Conservation (phyloP, 306 rosid species). For the Morella rubra region DNA sequence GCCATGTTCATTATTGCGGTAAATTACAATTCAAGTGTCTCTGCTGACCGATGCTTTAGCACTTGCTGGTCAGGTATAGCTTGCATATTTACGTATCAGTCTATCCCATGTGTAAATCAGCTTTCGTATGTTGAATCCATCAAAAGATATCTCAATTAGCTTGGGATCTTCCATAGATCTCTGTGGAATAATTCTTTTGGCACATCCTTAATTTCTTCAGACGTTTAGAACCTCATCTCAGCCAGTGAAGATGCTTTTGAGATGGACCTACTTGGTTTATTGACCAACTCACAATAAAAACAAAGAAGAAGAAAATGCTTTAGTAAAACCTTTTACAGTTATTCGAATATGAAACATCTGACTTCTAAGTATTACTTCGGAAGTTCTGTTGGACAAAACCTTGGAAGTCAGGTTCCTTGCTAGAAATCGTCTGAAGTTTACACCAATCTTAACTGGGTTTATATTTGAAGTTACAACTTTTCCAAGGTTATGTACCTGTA, state of each 20-base stretch:
- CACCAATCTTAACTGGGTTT: background rate
- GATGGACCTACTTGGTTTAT: background rate
- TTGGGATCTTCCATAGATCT: slow-evolving; percentile 2
- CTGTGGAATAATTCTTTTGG: slow-evolving; percentile 16
- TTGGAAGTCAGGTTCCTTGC: background rate
- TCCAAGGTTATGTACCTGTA: background rate
- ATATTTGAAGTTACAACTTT: background rate
- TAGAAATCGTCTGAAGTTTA: background rate
- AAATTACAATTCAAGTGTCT: no score
- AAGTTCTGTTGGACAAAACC: background rate
- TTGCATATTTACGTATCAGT: slow-evolving; percentile 8
- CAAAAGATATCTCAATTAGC: slow-evolving; percentile 13
- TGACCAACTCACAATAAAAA: background rate
- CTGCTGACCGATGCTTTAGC: slow-evolving; percentile 93
- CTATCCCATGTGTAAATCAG: slow-evolving; percentile 9
- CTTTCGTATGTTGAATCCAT: background rate
- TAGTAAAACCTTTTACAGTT: background rate
- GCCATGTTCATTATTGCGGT: no score
- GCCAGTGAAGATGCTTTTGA: background rate
- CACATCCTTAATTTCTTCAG: slow-evolving; percentile 1
- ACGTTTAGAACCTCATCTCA: background rate
- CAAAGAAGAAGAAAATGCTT: background rate
- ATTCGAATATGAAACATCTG: background rate
- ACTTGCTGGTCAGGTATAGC: slow-evolving; percentile 87
- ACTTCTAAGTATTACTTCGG: background rate